Conservation (phyloP, 2,329 filamentous ascomycete species). For the Alternaria ventricosa region DNA sequence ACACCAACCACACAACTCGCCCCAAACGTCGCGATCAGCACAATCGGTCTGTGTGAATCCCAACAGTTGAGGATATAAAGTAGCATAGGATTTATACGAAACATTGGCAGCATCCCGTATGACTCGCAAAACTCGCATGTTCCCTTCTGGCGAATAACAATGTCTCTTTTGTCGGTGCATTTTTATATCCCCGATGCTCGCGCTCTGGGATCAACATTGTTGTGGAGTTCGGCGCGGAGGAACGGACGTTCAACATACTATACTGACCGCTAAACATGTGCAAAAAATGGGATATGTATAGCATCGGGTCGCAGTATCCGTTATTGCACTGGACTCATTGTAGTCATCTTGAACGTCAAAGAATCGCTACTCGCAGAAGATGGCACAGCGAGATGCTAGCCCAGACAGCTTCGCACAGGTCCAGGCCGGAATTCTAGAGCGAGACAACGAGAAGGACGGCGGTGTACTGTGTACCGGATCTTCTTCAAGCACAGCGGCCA, state of each 20-base stretch:
- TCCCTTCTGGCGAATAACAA: not conserved
- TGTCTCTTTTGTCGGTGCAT: not conserved
- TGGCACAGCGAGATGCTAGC: slow-evolving; percentile 63
- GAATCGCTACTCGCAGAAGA: slow-evolving; percentile 60
- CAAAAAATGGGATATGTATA: not conserved
- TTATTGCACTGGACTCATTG: slow-evolving; percentile 3
- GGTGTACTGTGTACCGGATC: slow-evolving; percentile 66
- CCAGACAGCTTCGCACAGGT: slow-evolving; percentile 45
- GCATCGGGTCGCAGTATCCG: not conserved
- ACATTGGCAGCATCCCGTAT: not conserved
- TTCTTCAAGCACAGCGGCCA: slow-evolving; percentile 21
- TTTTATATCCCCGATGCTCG: not conserved
- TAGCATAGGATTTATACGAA: not conserved
- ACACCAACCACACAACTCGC: not conserved
- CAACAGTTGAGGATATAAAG: not conserved
- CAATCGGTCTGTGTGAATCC: fast-evolving
- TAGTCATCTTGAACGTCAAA: slow-evolving; percentile 55
- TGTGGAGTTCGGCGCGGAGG: slow-evolving; percentile 4
- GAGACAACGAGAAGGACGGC: slow-evolving; percentile 51
- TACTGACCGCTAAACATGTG: not conserved
- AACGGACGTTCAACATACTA: slow-evolving; percentile 1
- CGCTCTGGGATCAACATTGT: slow-evolving; percentile 14
- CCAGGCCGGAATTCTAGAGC: slow-evolving; percentile 47
- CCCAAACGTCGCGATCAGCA: no score
- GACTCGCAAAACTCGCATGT: not conserved